These are phyloP conservation scores for Hericium coralloides DNA, from an alignment of 768 basidiomycete species.

Conservation along the genomic window DNA sequence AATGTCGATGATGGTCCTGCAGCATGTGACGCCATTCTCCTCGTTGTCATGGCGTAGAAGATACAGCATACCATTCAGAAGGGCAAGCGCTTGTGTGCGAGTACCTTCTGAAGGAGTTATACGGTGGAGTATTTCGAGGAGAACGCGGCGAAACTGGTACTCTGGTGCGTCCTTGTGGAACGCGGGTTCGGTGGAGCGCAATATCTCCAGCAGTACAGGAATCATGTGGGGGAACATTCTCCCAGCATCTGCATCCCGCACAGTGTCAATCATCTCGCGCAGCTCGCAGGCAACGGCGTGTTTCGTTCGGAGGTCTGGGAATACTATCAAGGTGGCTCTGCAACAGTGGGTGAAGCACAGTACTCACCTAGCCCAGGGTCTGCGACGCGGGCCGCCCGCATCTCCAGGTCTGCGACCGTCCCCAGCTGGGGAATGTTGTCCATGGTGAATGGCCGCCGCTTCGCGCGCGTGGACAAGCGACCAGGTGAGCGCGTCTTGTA, in stretches of 20 bases:
- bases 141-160: constrained; percentile 76
- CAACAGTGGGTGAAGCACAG: background rate
- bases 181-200: constrained; percentile 59
- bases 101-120: constrained; percentile 77
- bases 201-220: constrained; percentile 61
- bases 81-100: constrained; percentile 50
- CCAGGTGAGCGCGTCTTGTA: no score
- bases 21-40: constrained; percentile 83
- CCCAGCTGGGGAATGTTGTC: constrained; percentile 35
- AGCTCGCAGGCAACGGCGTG: constrained; percentile 67
- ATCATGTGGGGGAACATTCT: constrained; percentile 67
- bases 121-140: constrained; percentile 86
- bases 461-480: no score
- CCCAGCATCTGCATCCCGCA: constrained; percentile 64
- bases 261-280: constrained; percentile 72
- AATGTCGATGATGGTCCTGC: constrained; percentile 88
- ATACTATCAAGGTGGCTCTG: background rate
- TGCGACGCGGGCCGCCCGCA: constrained; percentile 62
- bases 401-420: constrained; percentile 54
- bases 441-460: constrained; percentile 20
- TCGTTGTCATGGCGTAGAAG: constrained; percentile 88
- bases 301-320: constrained; percentile 61
- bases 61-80: constrained; percentile 78
- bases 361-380: constrained; percentile 63
- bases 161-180: constrained; percentile 60